Evolutionary conservation across 2,329 filamentous ascomycete genomes (phyloP).

Genomic region (Exutisphaerella laricina): DNA sequence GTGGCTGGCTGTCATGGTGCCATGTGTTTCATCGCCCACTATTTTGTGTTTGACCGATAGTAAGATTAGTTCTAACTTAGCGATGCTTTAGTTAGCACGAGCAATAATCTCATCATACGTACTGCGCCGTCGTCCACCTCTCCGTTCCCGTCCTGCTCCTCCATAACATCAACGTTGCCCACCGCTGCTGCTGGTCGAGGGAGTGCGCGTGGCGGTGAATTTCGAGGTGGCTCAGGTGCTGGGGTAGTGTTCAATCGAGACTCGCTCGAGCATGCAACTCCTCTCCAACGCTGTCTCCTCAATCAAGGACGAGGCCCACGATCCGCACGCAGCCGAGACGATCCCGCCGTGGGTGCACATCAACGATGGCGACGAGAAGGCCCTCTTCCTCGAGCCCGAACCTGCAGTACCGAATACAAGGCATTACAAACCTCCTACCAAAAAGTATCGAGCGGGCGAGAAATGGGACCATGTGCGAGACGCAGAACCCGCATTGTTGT

Average conservation of each 20-base stretch:
- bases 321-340: conserved; percentile 26
- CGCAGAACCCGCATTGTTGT: conserved; percentile 33
- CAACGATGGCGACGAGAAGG: conserved; percentile 29
- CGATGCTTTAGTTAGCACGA: no score
- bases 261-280: conserved; percentile 1
- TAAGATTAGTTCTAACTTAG: no score
- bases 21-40: no score
- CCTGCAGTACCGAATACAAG: conserved; percentile 24
- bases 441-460: conserved; percentile 31
- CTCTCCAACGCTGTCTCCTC: background rate
- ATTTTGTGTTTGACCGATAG: no score
- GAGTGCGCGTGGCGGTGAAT: no score
- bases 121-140: no score
- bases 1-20: no score
- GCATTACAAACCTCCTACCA: conserved; percentile 26
- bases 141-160: no score
- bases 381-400: conserved; percentile 20
- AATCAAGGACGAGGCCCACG: conserved; percentile 13
- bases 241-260: background rate
- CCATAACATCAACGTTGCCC: no score
- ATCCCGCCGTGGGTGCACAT: conserved; percentile 36
- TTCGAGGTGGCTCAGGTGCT: background rate
- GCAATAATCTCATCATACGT: no score
- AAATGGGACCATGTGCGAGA: conserved; percentile 34
- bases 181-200: no score